These are phyloP conservation scores for Starmerella scarabaei DNA, from an alignment of 805 yeast genomes.

Conservation along the genomic window DNA sequence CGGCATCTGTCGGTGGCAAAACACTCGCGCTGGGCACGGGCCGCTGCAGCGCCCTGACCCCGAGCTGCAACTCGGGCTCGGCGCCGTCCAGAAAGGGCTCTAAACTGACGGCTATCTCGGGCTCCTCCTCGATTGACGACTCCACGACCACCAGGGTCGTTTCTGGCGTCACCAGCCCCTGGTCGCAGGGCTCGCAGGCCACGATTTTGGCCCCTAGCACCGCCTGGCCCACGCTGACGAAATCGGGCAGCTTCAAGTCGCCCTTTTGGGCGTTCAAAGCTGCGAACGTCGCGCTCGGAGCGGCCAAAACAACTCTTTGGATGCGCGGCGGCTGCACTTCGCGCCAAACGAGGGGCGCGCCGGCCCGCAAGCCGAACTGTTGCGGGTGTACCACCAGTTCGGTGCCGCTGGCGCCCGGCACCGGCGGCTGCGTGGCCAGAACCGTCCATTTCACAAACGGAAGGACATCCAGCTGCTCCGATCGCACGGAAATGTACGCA, in stretches of 20 bases:
- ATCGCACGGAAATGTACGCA: conserved; percentile 11
- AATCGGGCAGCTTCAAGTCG: conserved; percentile 29
- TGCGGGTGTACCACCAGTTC: conserved; percentile 3
- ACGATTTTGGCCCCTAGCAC: conserved; percentile 39
- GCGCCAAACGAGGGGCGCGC: conserved; percentile 5
- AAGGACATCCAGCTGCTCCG: conserved; percentile 4
- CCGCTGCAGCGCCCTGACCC: conserved; percentile 5
- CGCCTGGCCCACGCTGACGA: conserved; percentile 35
- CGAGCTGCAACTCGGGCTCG: conserved; percentile 1
- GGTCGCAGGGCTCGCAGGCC: conserved; percentile 61
- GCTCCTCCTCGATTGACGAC: background rate
- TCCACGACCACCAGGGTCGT: conserved; percentile 30
- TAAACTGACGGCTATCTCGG: background rate
- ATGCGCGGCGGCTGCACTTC: conserved; percentile 23
- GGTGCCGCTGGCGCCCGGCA: background rate
- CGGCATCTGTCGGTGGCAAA: conserved; percentile 28
- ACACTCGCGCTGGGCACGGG: conserved; percentile 10
- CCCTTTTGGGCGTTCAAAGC: conserved; percentile 26
- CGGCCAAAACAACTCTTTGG: conserved; percentile 30
- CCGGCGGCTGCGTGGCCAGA: background rate
- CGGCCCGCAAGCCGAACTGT: conserved; percentile 6
- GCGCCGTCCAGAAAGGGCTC: conserved; percentile 6
- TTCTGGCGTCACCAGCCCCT: conserved; percentile 38
- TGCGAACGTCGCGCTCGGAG: conserved; percentile 38
- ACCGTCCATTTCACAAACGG: conserved; percentile 14